Evolutionary conservation across 768 basidiomycete species (phyloP), one percentile per base, ranked within the genome.

Genomic region (Boletus tylopilopsis): DNA sequence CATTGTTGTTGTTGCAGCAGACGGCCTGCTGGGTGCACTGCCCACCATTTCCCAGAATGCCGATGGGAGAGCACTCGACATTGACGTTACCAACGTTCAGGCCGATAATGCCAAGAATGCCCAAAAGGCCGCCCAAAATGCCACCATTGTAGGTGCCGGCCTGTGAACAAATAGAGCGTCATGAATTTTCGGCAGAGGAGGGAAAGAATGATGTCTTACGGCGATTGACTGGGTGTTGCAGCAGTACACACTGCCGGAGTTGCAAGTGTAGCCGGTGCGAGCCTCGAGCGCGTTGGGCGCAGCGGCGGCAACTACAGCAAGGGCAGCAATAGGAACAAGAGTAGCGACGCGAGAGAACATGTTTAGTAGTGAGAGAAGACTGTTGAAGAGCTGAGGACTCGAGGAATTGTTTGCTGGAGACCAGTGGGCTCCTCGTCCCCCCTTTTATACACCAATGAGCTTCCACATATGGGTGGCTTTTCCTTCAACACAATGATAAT

Each of bases 21-120:
- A 63, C 55, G 0, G 61, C 18, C 30, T 64, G 42, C 19, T 49
- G 30, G 11, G 35, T 29, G 30, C 61, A 62, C 1, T 16, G 1
- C 1, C 47, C 30, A 10, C 47, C 55, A 1, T 18, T 45, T 7
- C 49, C 61, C 33, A 34, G 6, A 0, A 18, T 2, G 0, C 45
- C 42, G 1, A 33, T 1, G 1, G 54, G 43, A n/a, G 15, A 12
- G 33, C 61, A 63, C 11, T 8, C 6, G 0, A 45, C 16, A 7
- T 15, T 15, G 33, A 34, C 15, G n/a, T 13, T 13, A 34, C 5
- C 5, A 6, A 34, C 4, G 16, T n/a, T n/a, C n/a, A n/a, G n/a
- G n/a, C n/a, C n/a, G n/a, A 34, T 7, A 16, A n/a, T 6, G 2
- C 33, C 33, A 4, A 34, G 33, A 16, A n/a, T n/a, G n/a, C n/a